Conservation (phyloP, 257 asterid species). For the Solanum rostratum region DNA sequence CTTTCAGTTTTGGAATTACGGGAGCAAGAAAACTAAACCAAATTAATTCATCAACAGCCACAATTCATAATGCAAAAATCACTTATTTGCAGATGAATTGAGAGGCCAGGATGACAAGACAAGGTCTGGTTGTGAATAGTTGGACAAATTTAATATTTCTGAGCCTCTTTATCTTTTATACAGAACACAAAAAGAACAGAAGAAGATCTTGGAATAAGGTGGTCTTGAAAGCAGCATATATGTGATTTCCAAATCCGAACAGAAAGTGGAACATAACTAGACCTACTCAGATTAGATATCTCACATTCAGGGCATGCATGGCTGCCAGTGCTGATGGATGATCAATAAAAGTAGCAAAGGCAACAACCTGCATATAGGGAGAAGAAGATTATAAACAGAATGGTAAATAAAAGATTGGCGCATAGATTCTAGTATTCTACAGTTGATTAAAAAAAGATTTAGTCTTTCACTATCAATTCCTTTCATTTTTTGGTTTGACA, state of each 20-base stretch:
- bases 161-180: neutral
- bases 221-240: neutral
- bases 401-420: neutral
- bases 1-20: neutral
- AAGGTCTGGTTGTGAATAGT: neutral
- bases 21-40: neutral
- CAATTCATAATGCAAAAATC: neutral
- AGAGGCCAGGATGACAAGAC: neutral
- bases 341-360: constrained; percentile 87
- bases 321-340: constrained; percentile 87
- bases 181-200: neutral
- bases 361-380: constrained; percentile 62
- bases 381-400: neutral
- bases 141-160: neutral
- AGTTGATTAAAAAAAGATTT: neutral
- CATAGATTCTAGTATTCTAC: neutral
- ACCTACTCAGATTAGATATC: constrained; percentile 9
- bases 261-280: neutral
- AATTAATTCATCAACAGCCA: neutral
- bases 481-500: neutral
- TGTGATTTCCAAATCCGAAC: neutral
- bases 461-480: neutral
- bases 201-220: neutral
- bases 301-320: constrained; percentile 74
- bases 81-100: neutral